These are phyloP conservation scores for Cyberlindnera bimundalis DNA, from an alignment of 805 yeast genomes.

Conservation along the genomic window DNA sequence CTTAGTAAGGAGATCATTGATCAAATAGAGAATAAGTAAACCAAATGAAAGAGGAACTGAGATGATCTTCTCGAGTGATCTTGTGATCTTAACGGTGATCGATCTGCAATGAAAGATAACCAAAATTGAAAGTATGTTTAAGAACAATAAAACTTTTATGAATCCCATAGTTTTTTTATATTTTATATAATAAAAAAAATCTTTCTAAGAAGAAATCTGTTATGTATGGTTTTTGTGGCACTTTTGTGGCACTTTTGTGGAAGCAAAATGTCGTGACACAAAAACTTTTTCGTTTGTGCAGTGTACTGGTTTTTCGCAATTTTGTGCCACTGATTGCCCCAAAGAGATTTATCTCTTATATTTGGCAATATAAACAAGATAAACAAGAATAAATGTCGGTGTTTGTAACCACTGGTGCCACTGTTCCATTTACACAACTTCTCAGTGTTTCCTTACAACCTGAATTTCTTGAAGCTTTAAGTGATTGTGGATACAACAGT, in stretches of 20 bases:
- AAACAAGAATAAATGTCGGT: constrained; percentile 13
- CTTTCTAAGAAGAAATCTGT: no score
- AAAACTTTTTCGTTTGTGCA: no score
- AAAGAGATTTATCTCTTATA: no score
- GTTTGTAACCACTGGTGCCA: constrained; percentile 86
- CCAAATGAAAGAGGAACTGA: constrained; percentile 8
- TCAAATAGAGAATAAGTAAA: constrained; percentile 5
- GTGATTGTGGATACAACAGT: constrained; percentile 33
- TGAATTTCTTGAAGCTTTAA: constrained; percentile 36
- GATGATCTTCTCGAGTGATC: neutral
- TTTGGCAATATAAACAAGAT: neutral
- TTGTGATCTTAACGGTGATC: neutral
- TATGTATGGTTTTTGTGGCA: no score
- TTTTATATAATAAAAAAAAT: no score
- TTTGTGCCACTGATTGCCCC: no score
- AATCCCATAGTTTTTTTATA: no score
- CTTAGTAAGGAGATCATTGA: no score
- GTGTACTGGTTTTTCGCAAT: no score
- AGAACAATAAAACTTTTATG: neutral
- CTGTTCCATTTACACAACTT: constrained; percentile 70
- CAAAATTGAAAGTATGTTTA: neutral
- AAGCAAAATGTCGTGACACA: no score
- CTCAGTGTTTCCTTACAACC: constrained; percentile 40
- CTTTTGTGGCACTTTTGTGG: no score
- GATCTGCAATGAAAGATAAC: neutral